Evolutionary conservation across 345 rosid genomes (phyloP).

Genomic region (Mercurialis annua): DNA sequence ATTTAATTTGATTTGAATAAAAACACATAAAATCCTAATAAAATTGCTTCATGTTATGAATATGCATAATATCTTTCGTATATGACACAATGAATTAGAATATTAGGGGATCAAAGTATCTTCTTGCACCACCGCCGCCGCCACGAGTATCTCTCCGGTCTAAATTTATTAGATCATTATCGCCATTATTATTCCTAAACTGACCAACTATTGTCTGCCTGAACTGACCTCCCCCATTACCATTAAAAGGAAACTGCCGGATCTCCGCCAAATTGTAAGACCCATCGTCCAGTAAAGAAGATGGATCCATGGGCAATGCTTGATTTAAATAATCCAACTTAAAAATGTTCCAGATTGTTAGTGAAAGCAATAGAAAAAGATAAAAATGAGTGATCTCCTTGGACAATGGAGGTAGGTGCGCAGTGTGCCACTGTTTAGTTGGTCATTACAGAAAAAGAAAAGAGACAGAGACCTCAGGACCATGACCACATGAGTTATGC

Average conservation of each 20-base stretch:
- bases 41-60: too few relatives aligned
- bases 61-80: too few relatives aligned
- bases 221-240: conserved; percentile 36
- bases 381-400: conserved; percentile 38
- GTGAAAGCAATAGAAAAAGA: conserved; percentile 8
- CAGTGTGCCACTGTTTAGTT: conserved; percentile 24
- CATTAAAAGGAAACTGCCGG: conserved; percentile 69
- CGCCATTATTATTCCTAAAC: conserved; percentile 33
- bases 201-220: conserved; percentile 42
- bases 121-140: conserved; percentile 38
- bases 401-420: conserved; percentile 45
- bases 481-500: conserved; percentile 7
- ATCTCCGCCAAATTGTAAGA: conserved; percentile 61
- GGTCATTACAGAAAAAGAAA: conserved; percentile 1
- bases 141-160: conserved; percentile 39
- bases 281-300: conserved; percentile 55
- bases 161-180: conserved; percentile 40
- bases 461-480: conserved; percentile 32
- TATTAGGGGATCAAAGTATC: conserved; percentile 51
- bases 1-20: too few relatives aligned
- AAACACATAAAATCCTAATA: too few relatives aligned
- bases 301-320: conserved; percentile 69
- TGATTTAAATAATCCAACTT: not conserved
- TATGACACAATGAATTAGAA: too few relatives aligned
- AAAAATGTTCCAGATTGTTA: not conserved